Evolutionary conservation across 192 early-diverging fungal genomes (phyloP), one percentile per base, ranked within the genome.

Genomic region (Jimgerdemannia flammicorona): DNA sequence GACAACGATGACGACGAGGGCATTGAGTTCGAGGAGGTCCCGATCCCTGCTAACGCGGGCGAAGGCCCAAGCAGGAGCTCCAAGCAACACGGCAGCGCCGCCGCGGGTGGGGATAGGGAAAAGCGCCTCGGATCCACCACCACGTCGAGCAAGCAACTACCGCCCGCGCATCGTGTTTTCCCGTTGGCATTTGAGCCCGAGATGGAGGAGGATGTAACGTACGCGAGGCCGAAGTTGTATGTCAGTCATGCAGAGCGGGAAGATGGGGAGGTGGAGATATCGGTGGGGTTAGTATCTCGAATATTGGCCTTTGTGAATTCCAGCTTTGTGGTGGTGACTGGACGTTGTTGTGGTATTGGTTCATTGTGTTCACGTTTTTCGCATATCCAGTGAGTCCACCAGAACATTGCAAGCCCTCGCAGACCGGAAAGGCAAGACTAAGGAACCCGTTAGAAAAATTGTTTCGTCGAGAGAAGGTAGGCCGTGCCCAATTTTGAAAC

Each of bases 21-120:
- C 49, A 77, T 81, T 8, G 84, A 87, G n/a, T 80, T 82, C 71
- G 78, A 77, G 66, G 79, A 87, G n/a, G 82, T 83, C 0, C 18
- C 54, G 0, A 78, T 82, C 8, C 49, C 49, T 59, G 14, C 14
- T 66, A 77, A 81, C 71, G 77, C 82, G 11, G 69, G 84, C 18
- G 74, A 76, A 6, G 43, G 75, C 3, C 43, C 75, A 3, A 68
- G 40, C 4, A 20, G n/a, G 19, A 42, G 44, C 4, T 79, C 73
- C 40, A 73, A 64, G 18, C 76, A 79, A 66, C 76, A 70, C 40
- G 81, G 78, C 29, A 72, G 74, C 3, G 19, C 66, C 7, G 41
- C 65, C 7, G 65, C 65, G 3, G 67, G 66, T 18, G 40, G 41
- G 20, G 4, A 3, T 3, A 2, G 19, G 6, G 40, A 59, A 64